A percentile compares a stretch with the other conserved stretches of the same genome.
phyloP scores from a whole-genome alignment of 2,329 filamentous ascomycete species.

The Ophiognomonia clavigignenti-juglandacearum region DNA sequence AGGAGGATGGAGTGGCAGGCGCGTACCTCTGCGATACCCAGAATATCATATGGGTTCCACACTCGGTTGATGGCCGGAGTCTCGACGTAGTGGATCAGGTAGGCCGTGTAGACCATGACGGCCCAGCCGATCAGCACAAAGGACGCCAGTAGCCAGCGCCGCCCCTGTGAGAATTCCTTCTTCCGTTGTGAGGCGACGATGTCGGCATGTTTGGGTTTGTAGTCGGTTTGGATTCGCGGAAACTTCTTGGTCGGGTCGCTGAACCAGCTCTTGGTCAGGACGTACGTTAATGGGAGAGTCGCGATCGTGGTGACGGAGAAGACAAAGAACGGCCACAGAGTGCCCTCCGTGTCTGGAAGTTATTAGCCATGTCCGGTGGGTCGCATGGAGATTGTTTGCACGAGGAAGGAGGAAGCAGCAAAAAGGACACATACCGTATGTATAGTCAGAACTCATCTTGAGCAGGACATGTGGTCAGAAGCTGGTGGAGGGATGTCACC shows the following conservation, averaged over 20 bases:
- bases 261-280: slow-evolving; percentile 68
- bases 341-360: slow-evolving; percentile 73
- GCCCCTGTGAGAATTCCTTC: slow-evolving; percentile 84
- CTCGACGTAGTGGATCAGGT: slow-evolving; percentile 79
- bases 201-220: slow-evolving; percentile 75
- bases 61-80: slow-evolving; percentile 63
- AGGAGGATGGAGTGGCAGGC: slow-evolving; percentile 5
- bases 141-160: slow-evolving; percentile 78
- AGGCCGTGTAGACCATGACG: slow-evolving; percentile 84
- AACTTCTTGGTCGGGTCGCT: slow-evolving; percentile 75
- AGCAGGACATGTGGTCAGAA: slow-evolving; percentile 23
- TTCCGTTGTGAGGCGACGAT: slow-evolving; percentile 77
- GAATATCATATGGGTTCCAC: slow-evolving; percentile 96
- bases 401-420: background rate
- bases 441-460: slow-evolving; percentile 91
- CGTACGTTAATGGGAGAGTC: slow-evolving; percentile 87
- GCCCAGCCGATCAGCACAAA: slow-evolving; percentile 74
- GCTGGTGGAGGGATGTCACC: background rate
- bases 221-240: slow-evolving; percentile 75
- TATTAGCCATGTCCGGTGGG: background rate
- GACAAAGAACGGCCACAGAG: slow-evolving; percentile 99
- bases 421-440: slow-evolving; percentile 63
- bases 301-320: slow-evolving; percentile 83
- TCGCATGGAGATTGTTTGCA: background rate
- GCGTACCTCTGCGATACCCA: slow-evolving; percentile 75